Percentiles rank a stretch among this genome's conserved stretches.
phyloP scores from a whole-genome alignment of 768 basidiomycete genomes.

The Pisolithus tinctorius region DNA sequence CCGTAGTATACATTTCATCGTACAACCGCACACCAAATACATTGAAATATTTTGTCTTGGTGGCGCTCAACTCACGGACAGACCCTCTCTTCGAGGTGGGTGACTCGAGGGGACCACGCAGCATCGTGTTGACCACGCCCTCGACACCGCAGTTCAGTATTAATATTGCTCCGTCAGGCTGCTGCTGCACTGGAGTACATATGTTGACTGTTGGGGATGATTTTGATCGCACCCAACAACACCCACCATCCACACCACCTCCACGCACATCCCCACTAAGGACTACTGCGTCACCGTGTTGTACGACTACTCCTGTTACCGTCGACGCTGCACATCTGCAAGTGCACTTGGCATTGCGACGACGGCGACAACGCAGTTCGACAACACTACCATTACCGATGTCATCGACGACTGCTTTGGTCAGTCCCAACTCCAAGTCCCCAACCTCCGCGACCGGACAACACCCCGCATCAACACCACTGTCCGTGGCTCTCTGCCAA shows the following conservation, averaged over 20 bases:
- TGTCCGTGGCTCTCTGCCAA: not conserved
- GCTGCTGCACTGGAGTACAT: not conserved
- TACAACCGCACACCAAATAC: not conserved
- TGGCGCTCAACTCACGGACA: not conserved
- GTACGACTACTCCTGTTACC: not conserved
- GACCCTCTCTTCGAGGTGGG: not conserved
- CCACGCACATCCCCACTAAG: constrained; percentile 3
- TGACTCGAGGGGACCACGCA: not conserved
- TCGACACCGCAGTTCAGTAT: constrained; percentile 15
- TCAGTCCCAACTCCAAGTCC: constrained; percentile 3
- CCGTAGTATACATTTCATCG: not conserved
- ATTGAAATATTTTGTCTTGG: constrained; percentile 8
- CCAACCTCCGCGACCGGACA: constrained; percentile 17
- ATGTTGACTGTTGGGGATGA: not conserved
- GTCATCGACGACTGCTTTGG: constrained; percentile 5
- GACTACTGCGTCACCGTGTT: not conserved
- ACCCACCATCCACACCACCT: constrained; percentile 15
- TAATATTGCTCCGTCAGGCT: not conserved
- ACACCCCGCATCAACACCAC: not conserved
- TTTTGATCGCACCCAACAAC: constrained; percentile 3
- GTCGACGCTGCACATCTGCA: not conserved
- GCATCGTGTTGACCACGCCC: constrained; percentile 27
- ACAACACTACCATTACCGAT: not conserved
- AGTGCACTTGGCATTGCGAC: not conserved
- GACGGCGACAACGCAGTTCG: constrained; percentile 6